Evolutionary conservation across 345 rosid genomes (phyloP), one percentile per base, ranked within the genome.

Genomic region (Hibiscus trionum): DNA sequence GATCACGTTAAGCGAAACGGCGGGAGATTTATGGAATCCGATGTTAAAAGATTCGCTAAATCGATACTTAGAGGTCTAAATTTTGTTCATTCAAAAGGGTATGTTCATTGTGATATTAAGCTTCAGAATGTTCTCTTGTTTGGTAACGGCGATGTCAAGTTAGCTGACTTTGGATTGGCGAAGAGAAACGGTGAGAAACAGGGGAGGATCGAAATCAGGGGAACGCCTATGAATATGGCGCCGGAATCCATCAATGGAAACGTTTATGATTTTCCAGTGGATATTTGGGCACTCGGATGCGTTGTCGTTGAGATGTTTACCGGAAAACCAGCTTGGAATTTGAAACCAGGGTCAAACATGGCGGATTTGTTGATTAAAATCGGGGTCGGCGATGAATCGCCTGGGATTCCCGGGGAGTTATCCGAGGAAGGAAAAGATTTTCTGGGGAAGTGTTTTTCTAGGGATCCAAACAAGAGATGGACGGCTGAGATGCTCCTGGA

Each of bases 201-300:
- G 69, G 11, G 72, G 69, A 49, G 72, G 56, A 42, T 74, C 31
- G 73, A 82, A 83, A 79, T 84, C 72, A 68, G 93, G 68, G 98
- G 98, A 1, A 93, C 98, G 42, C 88, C 93, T 50, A 66, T 89
- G 72, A 91, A 86, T 62, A 78, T 89, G 86, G 87, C 97, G 42
- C 98, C 96, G 7, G 98, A 93, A 64, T 78, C 97, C 0, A 87
- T 91, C 50, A 81, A 76, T 31, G 81, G 83, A 33, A 82, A 83
- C 72, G 84, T 33, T 83, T 85, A 86, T 53, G 96, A 87, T 33
- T 72, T 64, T 92, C n/a, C 84, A 16, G 84, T 78, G 63, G 98
- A 93, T 61, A 82, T 93, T 3, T 93, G 98, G 98, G 93, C 97
- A 2, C 85, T 93, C 17, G 98, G 97, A 11, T 93, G 97, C 47